phyloP scores from a whole-genome alignment of 805 yeast genomes.

The Tetrapisispora iriomotensis region DNA sequence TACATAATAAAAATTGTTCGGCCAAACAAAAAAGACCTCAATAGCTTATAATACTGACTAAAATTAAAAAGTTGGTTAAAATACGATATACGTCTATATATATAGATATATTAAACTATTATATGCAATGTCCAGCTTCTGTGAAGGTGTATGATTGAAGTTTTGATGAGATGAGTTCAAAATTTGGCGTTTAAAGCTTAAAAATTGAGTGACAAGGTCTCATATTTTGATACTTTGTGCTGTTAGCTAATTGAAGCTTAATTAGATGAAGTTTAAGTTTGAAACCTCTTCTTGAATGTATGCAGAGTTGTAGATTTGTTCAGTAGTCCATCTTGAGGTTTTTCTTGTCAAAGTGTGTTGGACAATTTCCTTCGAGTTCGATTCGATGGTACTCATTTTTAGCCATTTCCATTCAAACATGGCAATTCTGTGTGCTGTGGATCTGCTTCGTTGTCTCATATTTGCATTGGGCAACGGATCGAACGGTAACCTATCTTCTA shows the following conservation, averaged over 20 bases:
- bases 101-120: too few species aligned
- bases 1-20: too few species aligned
- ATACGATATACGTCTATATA: too few species aligned
- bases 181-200: too few species aligned
- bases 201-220: too few species aligned
- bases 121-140: too few species aligned
- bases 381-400: constrained; percentile 32
- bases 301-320: constrained; percentile 16
- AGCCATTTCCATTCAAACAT: constrained; percentile 89
- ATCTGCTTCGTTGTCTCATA: constrained; percentile 24
- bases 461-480: constrained; percentile 63
- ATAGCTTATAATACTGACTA: too few species aligned
- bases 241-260: neutral
- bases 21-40: too few species aligned
- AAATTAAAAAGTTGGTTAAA: too few species aligned
- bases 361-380: constrained; percentile 22
- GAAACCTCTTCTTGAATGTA: constrained; percentile 11
- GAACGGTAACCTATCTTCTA: constrained; percentile 86
- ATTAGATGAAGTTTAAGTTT: constrained; percentile 3
- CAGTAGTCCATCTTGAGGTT: constrained; percentile 23
- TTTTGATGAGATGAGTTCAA: too few species aligned
- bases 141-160: too few species aligned
- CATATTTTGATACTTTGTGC: too few species aligned
- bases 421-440: constrained; percentile 81
- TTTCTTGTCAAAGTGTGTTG: constrained; percentile 23